phyloP scores from a whole-genome alignment of 202 grass and related monocot genomes.

The Elaeis oleifera region DNA sequence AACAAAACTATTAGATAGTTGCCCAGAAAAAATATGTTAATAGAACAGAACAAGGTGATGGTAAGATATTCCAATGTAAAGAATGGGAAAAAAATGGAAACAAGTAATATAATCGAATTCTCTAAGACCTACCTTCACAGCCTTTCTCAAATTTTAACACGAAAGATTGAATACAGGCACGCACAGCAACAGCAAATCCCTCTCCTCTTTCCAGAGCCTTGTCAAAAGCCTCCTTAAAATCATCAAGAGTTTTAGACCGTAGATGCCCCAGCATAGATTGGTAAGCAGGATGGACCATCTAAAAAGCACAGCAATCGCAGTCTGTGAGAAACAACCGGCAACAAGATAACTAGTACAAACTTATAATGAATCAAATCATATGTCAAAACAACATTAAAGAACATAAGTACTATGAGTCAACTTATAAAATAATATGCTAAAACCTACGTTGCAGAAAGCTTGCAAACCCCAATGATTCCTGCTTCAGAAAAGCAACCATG shows the following conservation, averaged over 20 bases:
- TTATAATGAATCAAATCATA: no score
- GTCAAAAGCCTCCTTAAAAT: conserved; percentile 73
- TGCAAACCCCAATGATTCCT: no score
- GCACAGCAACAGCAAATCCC: conserved; percentile 63
- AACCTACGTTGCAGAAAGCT: no score
- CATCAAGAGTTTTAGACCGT: conserved; percentile 61
- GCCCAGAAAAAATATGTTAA: no score
- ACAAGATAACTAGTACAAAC: no score
- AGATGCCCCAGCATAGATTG: conserved; percentile 82
- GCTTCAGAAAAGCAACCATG: not conserved
- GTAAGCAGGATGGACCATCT: conserved; percentile 92
- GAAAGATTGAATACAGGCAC: conserved; percentile 41
- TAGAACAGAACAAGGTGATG: no score
- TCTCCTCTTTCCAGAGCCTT: conserved; percentile 67
- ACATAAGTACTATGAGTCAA: no score
- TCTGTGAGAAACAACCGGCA: no score
- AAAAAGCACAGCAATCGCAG: conserved; percentile 1
- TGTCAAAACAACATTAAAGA: no score
- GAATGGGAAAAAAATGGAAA: no score
- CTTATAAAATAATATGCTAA: no score
- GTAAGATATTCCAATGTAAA: no score
- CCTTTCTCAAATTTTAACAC: conserved; percentile 83
- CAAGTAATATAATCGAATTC: conserved; percentile 16
- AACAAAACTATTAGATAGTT: not conserved
- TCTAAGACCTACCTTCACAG: conserved; percentile 67